Conservation (phyloP, 306 rosid species). For the Prunus mongolica region DNA sequence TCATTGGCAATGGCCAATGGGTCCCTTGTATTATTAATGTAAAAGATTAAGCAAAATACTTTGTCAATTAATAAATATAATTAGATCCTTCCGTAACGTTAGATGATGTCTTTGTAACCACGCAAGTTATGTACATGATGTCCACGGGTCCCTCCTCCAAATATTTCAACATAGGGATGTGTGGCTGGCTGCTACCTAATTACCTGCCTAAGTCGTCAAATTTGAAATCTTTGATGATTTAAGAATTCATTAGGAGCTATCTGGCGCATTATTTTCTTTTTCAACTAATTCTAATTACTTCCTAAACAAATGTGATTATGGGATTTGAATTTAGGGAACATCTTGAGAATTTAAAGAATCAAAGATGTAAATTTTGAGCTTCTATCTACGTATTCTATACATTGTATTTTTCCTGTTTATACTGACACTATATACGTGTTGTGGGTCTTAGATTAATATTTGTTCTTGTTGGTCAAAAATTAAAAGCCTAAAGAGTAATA, state of each 20-base stretch:
- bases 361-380: background rate
- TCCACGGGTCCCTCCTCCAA: slow-evolving; percentile 30
- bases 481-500: slow-evolving; percentile 20
- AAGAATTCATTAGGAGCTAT: background rate
- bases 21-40: background rate
- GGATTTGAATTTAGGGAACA: slow-evolving; percentile 5
- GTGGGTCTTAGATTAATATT: background rate
- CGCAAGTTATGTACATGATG: slow-evolving; percentile 47
- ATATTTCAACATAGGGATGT: background rate
- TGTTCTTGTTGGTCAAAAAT: slow-evolving; percentile 24
- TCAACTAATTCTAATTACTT: too few relatives aligned
- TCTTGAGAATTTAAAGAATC: background rate
- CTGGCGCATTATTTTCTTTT: slow-evolving; percentile 18
- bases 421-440: background rate
- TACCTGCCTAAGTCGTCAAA: slow-evolving; percentile 21
- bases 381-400: background rate
- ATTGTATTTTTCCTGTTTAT: background rate
- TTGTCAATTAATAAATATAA: background rate
- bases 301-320: background rate
- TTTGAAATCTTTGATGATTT: slow-evolving; percentile 33
- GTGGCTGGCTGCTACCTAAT: slow-evolving; percentile 14
- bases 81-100: background rate
- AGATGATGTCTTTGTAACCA: slow-evolving; percentile 35
- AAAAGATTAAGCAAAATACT: slow-evolving; percentile 38
- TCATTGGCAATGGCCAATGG: background rate